phyloP scores from a whole-genome alignment of 306 rosid genomes.

The Albizia julibrissin region DNA sequence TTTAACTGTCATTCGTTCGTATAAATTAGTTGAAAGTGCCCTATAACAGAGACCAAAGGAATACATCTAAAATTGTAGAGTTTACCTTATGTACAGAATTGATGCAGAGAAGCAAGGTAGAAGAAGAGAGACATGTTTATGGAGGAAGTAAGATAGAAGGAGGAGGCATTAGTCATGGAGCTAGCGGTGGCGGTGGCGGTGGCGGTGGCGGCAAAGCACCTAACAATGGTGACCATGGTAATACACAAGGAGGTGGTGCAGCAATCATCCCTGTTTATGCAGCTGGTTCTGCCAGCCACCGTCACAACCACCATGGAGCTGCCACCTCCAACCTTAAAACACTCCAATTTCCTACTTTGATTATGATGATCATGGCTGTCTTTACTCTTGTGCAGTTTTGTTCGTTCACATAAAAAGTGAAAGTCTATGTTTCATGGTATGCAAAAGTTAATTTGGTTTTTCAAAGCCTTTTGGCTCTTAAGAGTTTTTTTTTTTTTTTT shows the following conservation, averaged over 20 bases:
- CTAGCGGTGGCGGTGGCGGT: constrained; percentile 28
- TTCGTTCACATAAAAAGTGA: constrained; percentile 25
- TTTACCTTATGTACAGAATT: constrained; percentile 31
- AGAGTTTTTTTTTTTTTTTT: not conserved
- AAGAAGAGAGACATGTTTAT: constrained; percentile 29
- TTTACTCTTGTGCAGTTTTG: constrained; percentile 37
- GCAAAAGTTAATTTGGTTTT: not conserved
- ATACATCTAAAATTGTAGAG: not conserved
- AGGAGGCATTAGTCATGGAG: constrained; percentile 40
- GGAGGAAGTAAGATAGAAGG: constrained; percentile 47
- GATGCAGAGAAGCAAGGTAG: constrained; percentile 38
- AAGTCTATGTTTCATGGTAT: not conserved
- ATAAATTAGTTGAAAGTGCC: too few species aligned
- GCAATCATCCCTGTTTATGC: constrained; percentile 59
- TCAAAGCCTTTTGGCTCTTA: not conserved
- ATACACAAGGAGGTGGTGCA: constrained; percentile 42
- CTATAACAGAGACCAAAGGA: too few species aligned
- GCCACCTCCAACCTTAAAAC: constrained; percentile 46
- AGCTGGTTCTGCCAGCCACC: constrained; percentile 60
- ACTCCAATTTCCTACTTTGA: constrained; percentile 28
- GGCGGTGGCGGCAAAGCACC: constrained; percentile 35
- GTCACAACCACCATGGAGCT: constrained; percentile 40
- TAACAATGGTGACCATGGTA: constrained; percentile 30
- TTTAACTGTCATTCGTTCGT: too few species aligned
- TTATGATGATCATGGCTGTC: constrained; percentile 42